phyloP scores from a whole-genome alignment of 192 early-diverging fungal species.

The Coemansia sp. region DNA sequence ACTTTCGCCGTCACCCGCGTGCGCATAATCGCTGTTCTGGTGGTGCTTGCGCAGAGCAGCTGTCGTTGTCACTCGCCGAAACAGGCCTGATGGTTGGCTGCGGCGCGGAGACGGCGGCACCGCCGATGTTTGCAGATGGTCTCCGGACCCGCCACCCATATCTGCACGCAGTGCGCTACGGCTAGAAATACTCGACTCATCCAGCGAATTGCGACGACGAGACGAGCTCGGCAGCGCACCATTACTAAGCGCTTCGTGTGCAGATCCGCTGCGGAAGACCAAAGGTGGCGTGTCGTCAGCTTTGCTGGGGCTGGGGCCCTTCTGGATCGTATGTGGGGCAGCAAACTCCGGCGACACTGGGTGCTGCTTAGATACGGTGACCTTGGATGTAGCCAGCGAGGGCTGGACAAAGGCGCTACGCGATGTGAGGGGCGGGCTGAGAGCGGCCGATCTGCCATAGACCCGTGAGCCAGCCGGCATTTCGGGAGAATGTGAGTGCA shows the following conservation, averaged over 20 bases:
- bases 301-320: not conserved
- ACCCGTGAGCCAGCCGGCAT: not conserved
- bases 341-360: conserved; percentile 32
- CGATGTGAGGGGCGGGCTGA: not conserved
- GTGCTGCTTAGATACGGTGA: conserved; percentile 39
- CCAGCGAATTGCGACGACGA: conserved; percentile 37
- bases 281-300: conserved; percentile 1
- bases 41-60: conserved; percentile 31
- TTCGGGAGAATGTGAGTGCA: not conserved
- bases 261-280: conserved; percentile 31
- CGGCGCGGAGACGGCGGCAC: conserved; percentile 3
- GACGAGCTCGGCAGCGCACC: conserved; percentile 6
- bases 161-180: conserved; percentile 11
- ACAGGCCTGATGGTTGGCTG: conserved; percentile 24
- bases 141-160: not conserved
- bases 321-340: conserved; percentile 2
- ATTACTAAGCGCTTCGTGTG: conserved; percentile 5
- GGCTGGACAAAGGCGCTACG: conserved; percentile 37
- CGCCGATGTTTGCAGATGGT: conserved; percentile 1
- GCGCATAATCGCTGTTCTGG: conserved; percentile 1
- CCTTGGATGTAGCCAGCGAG: conserved; percentile 27
- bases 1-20: conserved; percentile 14
- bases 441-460: not conserved
- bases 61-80: conserved; percentile 43
- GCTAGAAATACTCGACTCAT: conserved; percentile 31